Evolutionary conservation across 2,329 filamentous ascomycete genomes (phyloP).

Genomic region (Talaromyces atroroseus): DNA sequence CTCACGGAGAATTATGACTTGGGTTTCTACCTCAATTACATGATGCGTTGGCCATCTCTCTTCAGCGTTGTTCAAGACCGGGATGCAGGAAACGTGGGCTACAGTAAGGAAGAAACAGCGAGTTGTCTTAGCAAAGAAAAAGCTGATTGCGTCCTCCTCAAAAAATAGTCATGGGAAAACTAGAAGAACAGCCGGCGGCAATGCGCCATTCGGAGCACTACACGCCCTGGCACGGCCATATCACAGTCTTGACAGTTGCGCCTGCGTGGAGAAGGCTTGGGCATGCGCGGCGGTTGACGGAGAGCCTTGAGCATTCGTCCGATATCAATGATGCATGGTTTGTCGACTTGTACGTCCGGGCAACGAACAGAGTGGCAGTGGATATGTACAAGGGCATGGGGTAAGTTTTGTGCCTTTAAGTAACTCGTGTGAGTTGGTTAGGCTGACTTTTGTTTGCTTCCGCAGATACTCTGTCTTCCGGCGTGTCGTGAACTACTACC

Average conservation of each 20-base stretch:
- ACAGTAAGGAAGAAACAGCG: conserved; percentile 55
- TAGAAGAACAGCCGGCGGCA: conserved; percentile 76
- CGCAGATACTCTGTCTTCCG: conserved; percentile 72
- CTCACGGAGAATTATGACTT: conserved; percentile 98
- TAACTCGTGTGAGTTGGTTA: not conserved
- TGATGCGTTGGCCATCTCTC: conserved; percentile 90
- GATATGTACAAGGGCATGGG: conserved; percentile 85
- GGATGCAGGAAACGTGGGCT: conserved; percentile 84
- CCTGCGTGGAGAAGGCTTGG: conserved; percentile 80
- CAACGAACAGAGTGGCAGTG: conserved; percentile 82
- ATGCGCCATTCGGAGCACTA: conserved; percentile 76
- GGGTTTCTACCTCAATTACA: conserved; percentile 91
- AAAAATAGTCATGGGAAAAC: conserved; percentile 82
- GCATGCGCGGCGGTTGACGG: conserved; percentile 76
- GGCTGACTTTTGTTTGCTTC: not conserved
- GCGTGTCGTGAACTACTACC: conserved; percentile 86
- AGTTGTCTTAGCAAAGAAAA: not conserved
- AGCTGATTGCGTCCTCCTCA: not conserved
- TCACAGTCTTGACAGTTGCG: conserved; percentile 89
- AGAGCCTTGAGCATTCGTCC: conserved; percentile 74
- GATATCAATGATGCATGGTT: conserved; percentile 87
- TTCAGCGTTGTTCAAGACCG: conserved; percentile 88
- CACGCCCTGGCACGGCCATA: conserved; percentile 98
- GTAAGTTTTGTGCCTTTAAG: conserved; percentile 36
- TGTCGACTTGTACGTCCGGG: conserved; percentile 87